These are phyloP conservation scores for Sedum album DNA, from an alignment of 164 flowering plant species.

Conservation along the genomic window DNA sequence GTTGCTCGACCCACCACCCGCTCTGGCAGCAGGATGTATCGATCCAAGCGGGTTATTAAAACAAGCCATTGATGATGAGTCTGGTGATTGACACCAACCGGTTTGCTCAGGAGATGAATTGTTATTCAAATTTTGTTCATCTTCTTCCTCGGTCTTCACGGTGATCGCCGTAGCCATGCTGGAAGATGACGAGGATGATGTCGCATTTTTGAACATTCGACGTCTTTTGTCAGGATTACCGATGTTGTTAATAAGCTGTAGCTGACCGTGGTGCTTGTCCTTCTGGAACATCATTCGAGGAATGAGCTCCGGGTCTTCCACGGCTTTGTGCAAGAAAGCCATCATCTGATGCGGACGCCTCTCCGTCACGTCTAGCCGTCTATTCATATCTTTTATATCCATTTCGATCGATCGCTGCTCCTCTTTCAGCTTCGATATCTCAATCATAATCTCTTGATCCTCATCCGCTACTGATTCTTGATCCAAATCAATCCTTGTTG, in stretches of 20 bases:
- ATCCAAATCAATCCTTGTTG: background rate
- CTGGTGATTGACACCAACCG: background rate
- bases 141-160: background rate
- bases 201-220: background rate
- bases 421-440: conserved; percentile 46
- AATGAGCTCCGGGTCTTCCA: conserved; percentile 57
- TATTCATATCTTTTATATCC: conserved; percentile 50
- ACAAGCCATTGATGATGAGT: background rate
- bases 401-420: conserved; percentile 55
- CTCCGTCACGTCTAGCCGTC: conserved; percentile 66
- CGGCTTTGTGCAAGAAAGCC: conserved; percentile 61
- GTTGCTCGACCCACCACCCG: background rate
- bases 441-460: conserved; percentile 39
- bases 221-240: background rate
- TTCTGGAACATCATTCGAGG: conserved; percentile 44
- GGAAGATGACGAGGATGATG: background rate
- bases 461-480: conserved; percentile 21
- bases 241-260: background rate
- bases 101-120: background rate
- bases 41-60: conserved; percentile 2
- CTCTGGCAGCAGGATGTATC: conserved; percentile 1
- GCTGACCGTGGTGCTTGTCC: conserved; percentile 13
- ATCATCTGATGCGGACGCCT: conserved; percentile 80
- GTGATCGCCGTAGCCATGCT: background rate
- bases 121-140: background rate